Conservation (phyloP, 1,284 basidiomycete genomes). For the Irpex sp. region DNA sequence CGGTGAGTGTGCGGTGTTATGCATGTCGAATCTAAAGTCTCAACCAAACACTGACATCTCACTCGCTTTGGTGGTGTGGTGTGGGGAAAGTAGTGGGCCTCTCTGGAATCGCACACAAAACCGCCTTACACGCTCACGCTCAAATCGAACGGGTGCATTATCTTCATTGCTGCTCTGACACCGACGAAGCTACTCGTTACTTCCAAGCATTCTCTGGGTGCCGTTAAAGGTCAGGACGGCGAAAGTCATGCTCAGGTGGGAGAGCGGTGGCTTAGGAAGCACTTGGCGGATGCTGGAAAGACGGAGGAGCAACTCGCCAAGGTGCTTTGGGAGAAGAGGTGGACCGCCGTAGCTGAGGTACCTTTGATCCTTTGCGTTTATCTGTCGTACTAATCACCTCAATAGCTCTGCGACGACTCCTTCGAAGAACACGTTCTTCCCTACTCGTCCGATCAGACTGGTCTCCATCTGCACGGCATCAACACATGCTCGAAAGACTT, state of each 20-base stretch:
- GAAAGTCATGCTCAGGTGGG: constrained; percentile 74
- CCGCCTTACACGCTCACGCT: constrained; percentile 87
- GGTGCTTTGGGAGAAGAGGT: constrained; percentile 76
- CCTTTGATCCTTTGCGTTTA: constrained; percentile 3
- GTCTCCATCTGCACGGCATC: constrained; percentile 91
- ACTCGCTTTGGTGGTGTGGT: background rate
- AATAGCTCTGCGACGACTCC: constrained; percentile 89
- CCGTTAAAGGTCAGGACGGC: constrained; percentile 22
- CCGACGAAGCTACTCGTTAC: constrained; percentile 77
- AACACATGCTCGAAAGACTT: constrained; percentile 75
- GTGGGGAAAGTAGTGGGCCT: constrained; percentile 59
- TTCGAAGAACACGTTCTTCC: constrained; percentile 97
- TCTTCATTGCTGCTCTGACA: constrained; percentile 88
- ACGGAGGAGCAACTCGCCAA: constrained; percentile 73
- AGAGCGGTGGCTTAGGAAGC: constrained; percentile 76
- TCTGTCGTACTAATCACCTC: background rate
- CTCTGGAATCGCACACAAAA: constrained; percentile 66
- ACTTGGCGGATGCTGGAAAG: constrained; percentile 60
- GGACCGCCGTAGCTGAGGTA: constrained; percentile 91
- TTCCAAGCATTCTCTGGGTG: constrained; percentile 88
- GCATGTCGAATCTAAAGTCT: background rate
- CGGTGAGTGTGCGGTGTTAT: constrained; percentile 47
- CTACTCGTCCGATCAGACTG: constrained; percentile 78
- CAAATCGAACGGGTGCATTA: constrained; percentile 98
- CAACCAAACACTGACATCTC: background rate